phyloP scores from a whole-genome alignment of 73 alveolate species.

The Paramecium octaurelia region DNA sequence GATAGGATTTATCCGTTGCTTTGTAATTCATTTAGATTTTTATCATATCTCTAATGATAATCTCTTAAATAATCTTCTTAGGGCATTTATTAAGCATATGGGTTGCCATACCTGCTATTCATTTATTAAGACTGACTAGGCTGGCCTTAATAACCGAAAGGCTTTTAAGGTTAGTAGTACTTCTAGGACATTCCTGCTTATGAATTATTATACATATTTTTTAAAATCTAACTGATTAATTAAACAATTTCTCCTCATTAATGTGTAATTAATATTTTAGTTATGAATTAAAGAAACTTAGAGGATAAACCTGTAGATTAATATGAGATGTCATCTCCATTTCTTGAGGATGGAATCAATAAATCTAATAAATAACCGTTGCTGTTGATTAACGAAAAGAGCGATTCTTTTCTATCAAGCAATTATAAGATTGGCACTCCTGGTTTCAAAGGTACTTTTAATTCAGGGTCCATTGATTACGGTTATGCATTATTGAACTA shows the following conservation, averaged over 20 bases:
- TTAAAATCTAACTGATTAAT: conserved; percentile 2
- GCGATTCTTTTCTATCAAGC: background rate
- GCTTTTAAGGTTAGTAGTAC: conserved; percentile 5
- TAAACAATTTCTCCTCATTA: background rate
- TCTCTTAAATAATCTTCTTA: background rate
- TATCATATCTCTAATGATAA: background rate
- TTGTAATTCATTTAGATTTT: background rate
- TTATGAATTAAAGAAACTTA: background rate
- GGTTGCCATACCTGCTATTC: background rate
- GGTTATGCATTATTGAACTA: background rate
- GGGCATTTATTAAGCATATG: background rate
- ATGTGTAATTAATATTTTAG: background rate
- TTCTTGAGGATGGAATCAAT: background rate
- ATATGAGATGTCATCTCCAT: background rate
- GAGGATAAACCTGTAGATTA: background rate
- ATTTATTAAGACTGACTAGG: background rate
- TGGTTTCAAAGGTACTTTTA: background rate
- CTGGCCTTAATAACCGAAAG: background rate
- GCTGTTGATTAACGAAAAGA: background rate
- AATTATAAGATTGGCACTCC: background rate
- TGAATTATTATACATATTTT: background rate
- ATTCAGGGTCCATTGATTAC: background rate
- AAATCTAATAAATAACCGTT: background rate
- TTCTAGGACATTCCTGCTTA: background rate
- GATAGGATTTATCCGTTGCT: background rate